Evolutionary conservation across 768 basidiomycete genomes (phyloP), one percentile per base, ranked within the genome.

Genomic region (Gautieria morchelliformis): DNA sequence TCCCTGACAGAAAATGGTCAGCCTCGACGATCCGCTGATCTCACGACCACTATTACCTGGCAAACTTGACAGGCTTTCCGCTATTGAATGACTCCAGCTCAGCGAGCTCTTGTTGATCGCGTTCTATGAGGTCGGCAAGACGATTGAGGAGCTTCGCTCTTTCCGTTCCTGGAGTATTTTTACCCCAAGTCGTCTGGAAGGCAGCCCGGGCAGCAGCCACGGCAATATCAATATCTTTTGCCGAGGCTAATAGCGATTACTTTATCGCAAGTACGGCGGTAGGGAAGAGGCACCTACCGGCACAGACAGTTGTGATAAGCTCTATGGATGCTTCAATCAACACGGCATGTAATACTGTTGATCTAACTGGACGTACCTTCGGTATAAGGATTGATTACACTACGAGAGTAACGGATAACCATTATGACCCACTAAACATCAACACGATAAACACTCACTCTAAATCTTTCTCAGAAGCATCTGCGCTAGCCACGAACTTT

Each of bases 51-150:
- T 22, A 22, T 35, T 59, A 78, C 78, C 75, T 71, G 27, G 80
- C 80, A 52, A 80, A 69, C 62, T 74, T 81, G 61, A 89, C 74
- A n/a, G 86, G 90, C 73, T 96, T 95, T 45, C 93, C 94, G 65
- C 93, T 93, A 73, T 97, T 93, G 59, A 94, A 74, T 45, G 82
- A 70, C 69, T 95, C 93, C 47, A 95, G 75, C 65, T 89, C 89
- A 15, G 87, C 90, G 19, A 96, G 81, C 61, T 83, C 79, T 69
- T 93, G 76, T 24, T 82, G 75, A 67, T 95, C 85, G 61, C 86
- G 77, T 69, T 95, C 93, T 52, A 95, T 91, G 62, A 96, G 78
- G 66, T 93, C 89, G 19, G 93, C 93, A 24, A 95, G 80, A 68
- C 85, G 89, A 74, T 88, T 84, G 51, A 96, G 72, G 54, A 93